phyloP scores from a whole-genome alignment of 805 yeast species.

The Candida coquimbonensis region DNA sequence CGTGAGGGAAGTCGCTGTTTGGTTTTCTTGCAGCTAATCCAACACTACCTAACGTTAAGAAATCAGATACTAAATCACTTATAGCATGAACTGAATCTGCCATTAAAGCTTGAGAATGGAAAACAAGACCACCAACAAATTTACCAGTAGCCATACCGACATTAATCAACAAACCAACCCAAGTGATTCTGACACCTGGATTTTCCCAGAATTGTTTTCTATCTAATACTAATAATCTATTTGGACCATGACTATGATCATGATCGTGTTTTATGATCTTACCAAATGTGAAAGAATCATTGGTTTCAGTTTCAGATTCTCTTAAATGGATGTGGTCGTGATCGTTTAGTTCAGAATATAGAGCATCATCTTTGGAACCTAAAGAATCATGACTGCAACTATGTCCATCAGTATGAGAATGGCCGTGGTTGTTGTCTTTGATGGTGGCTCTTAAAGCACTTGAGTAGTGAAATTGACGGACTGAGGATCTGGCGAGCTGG shows the following conservation, averaged over 20 bases:
- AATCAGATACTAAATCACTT: conserved; percentile 84
- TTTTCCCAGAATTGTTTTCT: conserved; percentile 44
- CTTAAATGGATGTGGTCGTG: conserved; percentile 36
- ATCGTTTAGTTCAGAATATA: conserved; percentile 7
- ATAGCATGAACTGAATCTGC: conserved; percentile 95
- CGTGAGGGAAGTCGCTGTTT: conserved; percentile 62
- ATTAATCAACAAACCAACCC: conserved; percentile 83
- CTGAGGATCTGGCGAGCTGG: background rate
- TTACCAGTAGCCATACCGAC: conserved; percentile 82
- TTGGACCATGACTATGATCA: conserved; percentile 28
- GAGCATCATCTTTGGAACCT: conserved; percentile 6
- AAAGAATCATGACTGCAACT: conserved; percentile 22
- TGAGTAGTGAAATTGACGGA: conserved; percentile 5
- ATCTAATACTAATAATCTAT: conserved; percentile 29
- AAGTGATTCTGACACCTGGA: conserved; percentile 89
- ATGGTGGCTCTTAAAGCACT: conserved; percentile 3
- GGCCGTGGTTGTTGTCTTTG: conserved; percentile 13
- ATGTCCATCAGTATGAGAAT: conserved; percentile 23
- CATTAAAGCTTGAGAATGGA: conserved; percentile 89
- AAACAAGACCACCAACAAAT: conserved; percentile 81
- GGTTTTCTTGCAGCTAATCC: conserved; percentile 62
- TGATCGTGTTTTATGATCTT: conserved; percentile 27
- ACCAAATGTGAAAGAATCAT: conserved; percentile 33
- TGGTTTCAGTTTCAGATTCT: conserved; percentile 36
- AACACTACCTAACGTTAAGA: conserved; percentile 84